These are phyloP conservation scores for Mycosphaerella arachidis DNA, from an alignment of 2,329 filamentous ascomycete genomes.

Conservation along the genomic window DNA sequence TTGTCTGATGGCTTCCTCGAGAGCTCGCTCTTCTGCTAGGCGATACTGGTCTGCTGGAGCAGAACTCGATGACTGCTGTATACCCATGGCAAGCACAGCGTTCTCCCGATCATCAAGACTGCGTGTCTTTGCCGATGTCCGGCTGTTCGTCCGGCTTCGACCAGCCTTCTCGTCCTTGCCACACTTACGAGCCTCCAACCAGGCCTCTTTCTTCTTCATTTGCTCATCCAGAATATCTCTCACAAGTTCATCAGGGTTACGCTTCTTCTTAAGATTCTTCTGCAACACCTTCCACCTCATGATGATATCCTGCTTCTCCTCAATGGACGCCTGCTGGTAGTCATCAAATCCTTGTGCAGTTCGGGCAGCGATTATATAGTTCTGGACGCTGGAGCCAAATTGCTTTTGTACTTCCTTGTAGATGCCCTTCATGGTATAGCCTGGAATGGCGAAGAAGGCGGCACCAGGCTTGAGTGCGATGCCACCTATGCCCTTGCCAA, in stretches of 20 bases:
- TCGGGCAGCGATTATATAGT: constrained; percentile 74
- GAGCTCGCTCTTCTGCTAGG: constrained; percentile 52
- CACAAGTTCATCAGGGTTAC: constrained; percentile 54
- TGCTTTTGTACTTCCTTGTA: constrained; percentile 67
- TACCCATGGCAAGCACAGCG: constrained; percentile 15
- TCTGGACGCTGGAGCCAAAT: constrained; percentile 66
- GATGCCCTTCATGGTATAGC: constrained; percentile 73
- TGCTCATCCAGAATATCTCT: constrained; percentile 39
- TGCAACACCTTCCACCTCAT: constrained; percentile 60
- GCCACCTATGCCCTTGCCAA: constrained; percentile 74
- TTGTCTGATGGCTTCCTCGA: constrained; percentile 66
- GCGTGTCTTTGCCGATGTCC: constrained; percentile 5
- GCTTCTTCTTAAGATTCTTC: constrained; percentile 55
- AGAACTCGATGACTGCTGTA: constrained; percentile 6
- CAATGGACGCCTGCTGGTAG: constrained; percentile 48
- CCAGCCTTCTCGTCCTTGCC: constrained; percentile 11
- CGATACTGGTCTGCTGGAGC: constrained; percentile 11
- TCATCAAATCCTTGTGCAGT: constrained; percentile 72
- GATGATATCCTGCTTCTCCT: constrained; percentile 62
- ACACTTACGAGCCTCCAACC: constrained; percentile 9
- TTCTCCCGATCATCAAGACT: constrained; percentile 11
- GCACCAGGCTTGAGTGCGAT: constrained; percentile 70
- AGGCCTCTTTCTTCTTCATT: constrained; percentile 28
- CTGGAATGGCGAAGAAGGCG: constrained; percentile 54
- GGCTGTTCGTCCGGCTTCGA: constrained; percentile 3